Conservation (phyloP, 495 filamentous ascomycete genomes). For the Penicillium diatomitis region DNA sequence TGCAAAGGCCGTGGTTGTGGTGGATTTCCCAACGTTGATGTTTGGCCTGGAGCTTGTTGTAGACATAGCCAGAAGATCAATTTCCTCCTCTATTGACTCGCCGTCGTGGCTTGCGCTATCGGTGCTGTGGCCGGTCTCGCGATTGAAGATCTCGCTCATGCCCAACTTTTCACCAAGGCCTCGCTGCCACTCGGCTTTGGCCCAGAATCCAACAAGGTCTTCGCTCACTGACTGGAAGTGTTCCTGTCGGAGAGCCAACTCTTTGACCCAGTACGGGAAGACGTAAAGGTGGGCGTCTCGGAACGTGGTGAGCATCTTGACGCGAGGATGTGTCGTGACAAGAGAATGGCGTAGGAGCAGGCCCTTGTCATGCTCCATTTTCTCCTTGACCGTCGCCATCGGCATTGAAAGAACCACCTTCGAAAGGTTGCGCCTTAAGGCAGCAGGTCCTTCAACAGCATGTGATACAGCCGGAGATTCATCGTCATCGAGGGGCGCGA, state of each 20-base stretch:
- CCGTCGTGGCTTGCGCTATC: conserved; percentile 34
- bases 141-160: conserved; percentile 54
- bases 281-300: conserved; percentile 90
- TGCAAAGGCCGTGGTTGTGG: conserved; percentile 14
- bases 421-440: conserved; percentile 54
- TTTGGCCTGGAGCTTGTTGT: conserved; percentile 38
- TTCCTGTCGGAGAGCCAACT: conserved; percentile 69
- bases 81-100: conserved; percentile 45
- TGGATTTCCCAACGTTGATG: background rate
- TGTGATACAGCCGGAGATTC: conserved; percentile 44
- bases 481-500: conserved; percentile 49
- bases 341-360: conserved; percentile 65
- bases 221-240: conserved; percentile 79
- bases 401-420: conserved; percentile 66
- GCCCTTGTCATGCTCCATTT: conserved; percentile 58
- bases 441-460: conserved; percentile 39
- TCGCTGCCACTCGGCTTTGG: conserved; percentile 83
- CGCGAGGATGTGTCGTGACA: conserved; percentile 57
- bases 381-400: conserved; percentile 76
- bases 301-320: conserved; percentile 68
- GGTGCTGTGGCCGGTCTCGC: conserved; percentile 16
- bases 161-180: conserved; percentile 70
- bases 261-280: conserved; percentile 82
- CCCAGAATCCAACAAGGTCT: conserved; percentile 91
- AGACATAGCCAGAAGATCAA: conserved; percentile 54